These are phyloP conservation scores for Pharnaceum exiguum DNA, from an alignment of 148 eudicot genomes.

Conservation along the genomic window DNA sequence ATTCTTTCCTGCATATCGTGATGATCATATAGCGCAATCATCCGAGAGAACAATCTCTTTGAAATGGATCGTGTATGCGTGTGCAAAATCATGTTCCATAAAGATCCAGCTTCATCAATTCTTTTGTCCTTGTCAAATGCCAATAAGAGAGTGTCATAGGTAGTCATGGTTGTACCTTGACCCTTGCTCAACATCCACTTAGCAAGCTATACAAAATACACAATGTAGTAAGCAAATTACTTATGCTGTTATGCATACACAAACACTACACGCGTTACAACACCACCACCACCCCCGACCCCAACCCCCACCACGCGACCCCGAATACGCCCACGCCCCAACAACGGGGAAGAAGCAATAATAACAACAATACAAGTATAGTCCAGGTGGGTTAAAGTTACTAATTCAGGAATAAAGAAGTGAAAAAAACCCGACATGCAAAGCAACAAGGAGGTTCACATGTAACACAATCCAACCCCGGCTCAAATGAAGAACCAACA, in stretches of 20 bases:
- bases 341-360: too few species aligned
- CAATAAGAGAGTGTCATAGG: constrained; percentile 66
- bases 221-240: constrained; percentile 1
- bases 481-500: too few species aligned
- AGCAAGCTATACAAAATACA: constrained; percentile 46
- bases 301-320: too few species aligned
- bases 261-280: background rate
- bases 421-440: too few species aligned
- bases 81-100: constrained; percentile 90
- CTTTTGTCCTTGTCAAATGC: constrained; percentile 75
- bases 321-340: too few species aligned
- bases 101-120: constrained; percentile 77
- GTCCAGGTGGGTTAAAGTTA: too few species aligned
- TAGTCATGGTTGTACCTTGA: constrained; percentile 93
- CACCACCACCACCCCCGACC: too few species aligned
- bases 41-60: constrained; percentile 75
- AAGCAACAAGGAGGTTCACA: too few species aligned
- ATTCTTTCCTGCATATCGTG: constrained; percentile 54
- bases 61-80: constrained; percentile 76
- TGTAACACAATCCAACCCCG: too few species aligned
- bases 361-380: too few species aligned
- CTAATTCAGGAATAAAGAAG: too few species aligned
- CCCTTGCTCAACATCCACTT: constrained; percentile 99
- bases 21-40: constrained; percentile 83
- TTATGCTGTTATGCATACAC: background rate